Conservation (phyloP, 805 yeast genomes). For the Candida ficus region DNA sequence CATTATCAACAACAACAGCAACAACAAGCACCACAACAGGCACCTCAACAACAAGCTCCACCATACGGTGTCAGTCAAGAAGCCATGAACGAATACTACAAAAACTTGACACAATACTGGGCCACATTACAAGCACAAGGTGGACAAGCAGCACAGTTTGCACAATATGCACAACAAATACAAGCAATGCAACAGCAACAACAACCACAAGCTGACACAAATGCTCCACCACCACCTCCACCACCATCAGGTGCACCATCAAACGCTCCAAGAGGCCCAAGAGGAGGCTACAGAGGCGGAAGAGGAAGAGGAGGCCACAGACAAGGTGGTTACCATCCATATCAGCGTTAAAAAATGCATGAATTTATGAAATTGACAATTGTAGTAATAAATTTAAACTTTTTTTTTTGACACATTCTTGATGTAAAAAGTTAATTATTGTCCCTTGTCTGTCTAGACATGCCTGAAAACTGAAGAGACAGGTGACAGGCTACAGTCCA, state of each 20-base stretch:
- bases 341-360: neutral
- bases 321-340: constrained; percentile 2
- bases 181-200: constrained; percentile 9
- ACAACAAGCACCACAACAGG: constrained; percentile 11
- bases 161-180: constrained; percentile 28
- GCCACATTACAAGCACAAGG: constrained; percentile 43
- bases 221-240: constrained; percentile 3
- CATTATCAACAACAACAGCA: neutral
- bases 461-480: no score
- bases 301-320: neutral
- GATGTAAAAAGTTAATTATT: no score
- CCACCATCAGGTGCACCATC: neutral
- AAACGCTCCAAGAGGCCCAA: constrained; percentile 6
- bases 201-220: neutral
- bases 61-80: constrained; percentile 35
- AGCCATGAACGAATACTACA: constrained; percentile 60
- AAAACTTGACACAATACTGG: constrained; percentile 60
- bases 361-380: no score
- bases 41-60: constrained; percentile 11
- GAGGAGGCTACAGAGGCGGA: constrained; percentile 1
- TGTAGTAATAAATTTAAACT: no score
- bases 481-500: no score
- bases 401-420: no score
- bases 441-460: neutral
- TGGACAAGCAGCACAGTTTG: constrained; percentile 25